Evolutionary conservation across 2,329 filamentous ascomycete species (phyloP).

Genomic region (Phyllosticta citribraziliensis): DNA sequence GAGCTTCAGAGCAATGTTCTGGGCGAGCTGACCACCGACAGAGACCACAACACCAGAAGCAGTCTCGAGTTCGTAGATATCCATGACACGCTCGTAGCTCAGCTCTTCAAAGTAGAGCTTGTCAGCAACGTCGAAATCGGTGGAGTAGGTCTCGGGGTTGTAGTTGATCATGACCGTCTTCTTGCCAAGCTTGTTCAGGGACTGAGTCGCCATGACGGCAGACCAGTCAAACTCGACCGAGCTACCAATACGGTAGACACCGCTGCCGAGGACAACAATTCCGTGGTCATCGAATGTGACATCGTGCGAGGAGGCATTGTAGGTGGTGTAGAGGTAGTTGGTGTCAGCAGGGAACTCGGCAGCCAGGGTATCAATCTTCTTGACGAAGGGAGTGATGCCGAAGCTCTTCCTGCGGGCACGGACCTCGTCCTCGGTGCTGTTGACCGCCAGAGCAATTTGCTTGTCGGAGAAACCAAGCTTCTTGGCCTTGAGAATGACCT

Average conservation of each 20-base stretch:
- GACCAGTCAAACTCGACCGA: conserved; percentile 99
- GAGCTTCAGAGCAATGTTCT: conserved; percentile 91
- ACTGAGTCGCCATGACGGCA: conserved; percentile 79
- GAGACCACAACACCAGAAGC: conserved; percentile 86
- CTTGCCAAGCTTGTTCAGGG: conserved; percentile 76
- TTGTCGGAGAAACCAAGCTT: conserved; percentile 96
- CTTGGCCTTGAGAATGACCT: conserved; percentile 83
- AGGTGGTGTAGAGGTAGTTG: conserved; percentile 96
- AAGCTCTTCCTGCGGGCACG: conserved; percentile 76
- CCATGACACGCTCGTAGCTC: conserved; percentile 95
- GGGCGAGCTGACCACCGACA: conserved; percentile 89
- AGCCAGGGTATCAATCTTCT: conserved; percentile 95
- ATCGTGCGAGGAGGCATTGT: conserved; percentile 91
- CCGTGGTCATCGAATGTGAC: conserved; percentile 90
- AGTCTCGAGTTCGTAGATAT: conserved; percentile 90
- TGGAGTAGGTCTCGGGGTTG: conserved; percentile 72
- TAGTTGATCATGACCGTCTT: conserved; percentile 98
- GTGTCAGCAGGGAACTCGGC: conserved; percentile 93
- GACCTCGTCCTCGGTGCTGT: conserved; percentile 80
- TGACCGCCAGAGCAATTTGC: conserved; percentile 82
- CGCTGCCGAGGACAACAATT: conserved; percentile 78
- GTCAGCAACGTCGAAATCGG: conserved; percentile 83
- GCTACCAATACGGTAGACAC: conserved; percentile 94
- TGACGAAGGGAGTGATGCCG: conserved; percentile 89
- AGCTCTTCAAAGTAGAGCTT: conserved; percentile 95